These are phyloP conservation scores for Penicillium janthinellum DNA, from an alignment of 2,329 filamentous ascomycete genomes.

Conservation along the genomic window DNA sequence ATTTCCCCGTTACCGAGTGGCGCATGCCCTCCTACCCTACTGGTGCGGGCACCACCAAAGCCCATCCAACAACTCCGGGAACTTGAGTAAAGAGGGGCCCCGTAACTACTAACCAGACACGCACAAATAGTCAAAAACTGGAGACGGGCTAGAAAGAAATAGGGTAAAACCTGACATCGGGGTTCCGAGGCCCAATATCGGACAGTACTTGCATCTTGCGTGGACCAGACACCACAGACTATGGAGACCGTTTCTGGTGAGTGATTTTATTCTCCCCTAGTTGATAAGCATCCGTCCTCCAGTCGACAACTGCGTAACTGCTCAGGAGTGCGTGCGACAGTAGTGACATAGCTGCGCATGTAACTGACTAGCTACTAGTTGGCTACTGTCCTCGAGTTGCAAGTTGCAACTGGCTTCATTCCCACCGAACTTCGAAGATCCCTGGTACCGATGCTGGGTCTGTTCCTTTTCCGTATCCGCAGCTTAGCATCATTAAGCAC, in stretches of 20 bases:
- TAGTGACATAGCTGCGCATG: background rate
- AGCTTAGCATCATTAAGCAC: constrained; percentile 23
- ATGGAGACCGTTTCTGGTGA: constrained; percentile 8
- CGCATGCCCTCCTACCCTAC: constrained; percentile 8
- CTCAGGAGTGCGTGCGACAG: background rate
- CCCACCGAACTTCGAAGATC: constrained; percentile 12
- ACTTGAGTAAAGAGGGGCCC: background rate
- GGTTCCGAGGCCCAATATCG: background rate
- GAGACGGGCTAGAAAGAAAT: background rate
- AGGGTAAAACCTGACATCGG: background rate
- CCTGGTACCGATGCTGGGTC: constrained; percentile 29
- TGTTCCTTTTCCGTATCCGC: constrained; percentile 22
- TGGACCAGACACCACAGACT: background rate
- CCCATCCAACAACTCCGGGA: background rate
- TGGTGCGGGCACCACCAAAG: background rate
- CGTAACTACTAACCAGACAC: background rate
- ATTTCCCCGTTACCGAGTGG: constrained; percentile 7
- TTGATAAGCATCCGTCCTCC: background rate
- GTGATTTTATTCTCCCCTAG: constrained; percentile 16
- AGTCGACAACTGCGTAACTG: background rate
- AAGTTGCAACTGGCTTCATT: background rate
- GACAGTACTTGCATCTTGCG: background rate
- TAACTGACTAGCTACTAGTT: background rate
- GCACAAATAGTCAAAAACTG: background rate
- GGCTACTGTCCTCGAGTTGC: background rate